Conservation (phyloP, 768 basidiomycete species). For the Mycena epipterygia region DNA sequence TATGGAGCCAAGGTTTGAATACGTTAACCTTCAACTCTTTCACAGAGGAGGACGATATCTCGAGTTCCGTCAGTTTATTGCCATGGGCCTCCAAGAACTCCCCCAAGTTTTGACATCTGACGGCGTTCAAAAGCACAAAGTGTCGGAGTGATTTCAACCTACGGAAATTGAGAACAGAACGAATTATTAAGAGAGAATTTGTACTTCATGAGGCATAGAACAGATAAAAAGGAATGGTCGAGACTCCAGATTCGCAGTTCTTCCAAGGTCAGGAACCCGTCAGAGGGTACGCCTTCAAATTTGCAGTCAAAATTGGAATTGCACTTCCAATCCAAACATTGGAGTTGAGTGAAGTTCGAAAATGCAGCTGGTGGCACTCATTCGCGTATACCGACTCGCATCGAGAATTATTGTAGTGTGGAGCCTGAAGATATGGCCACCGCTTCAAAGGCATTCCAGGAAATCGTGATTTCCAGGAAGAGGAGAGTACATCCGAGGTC, state of each 20-base stretch:
- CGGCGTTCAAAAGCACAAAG: not conserved
- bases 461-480: not conserved
- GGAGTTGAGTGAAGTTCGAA: not conserved
- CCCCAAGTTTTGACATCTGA: no score
- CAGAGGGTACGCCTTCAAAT: not conserved
- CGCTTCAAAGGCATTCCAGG: slow-evolving; percentile 7
- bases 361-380: not conserved
- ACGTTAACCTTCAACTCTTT: not conserved
- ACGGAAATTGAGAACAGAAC: not conserved
- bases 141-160: slow-evolving; percentile 12
- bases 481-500: no score
- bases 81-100: slow-evolving; percentile 11
- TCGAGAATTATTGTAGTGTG: not conserved
- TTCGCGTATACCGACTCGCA: not conserved
- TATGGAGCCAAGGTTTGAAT: not conserved
- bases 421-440: not conserved
- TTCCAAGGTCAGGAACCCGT: not conserved
- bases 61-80: slow-evolving; percentile 8
- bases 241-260: not conserved
- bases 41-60: not conserved
- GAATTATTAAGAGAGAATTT: not conserved
- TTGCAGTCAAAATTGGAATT: not conserved
- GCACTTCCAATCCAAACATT: slow-evolving; percentile 1
- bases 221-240: not conserved
- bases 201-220: slow-evolving; percentile 8